Evolutionary conservation across 768 basidiomycete species (phyloP), one percentile per base, ranked within the genome.

Genomic region (Gloeopeniophorella convolvens): DNA sequence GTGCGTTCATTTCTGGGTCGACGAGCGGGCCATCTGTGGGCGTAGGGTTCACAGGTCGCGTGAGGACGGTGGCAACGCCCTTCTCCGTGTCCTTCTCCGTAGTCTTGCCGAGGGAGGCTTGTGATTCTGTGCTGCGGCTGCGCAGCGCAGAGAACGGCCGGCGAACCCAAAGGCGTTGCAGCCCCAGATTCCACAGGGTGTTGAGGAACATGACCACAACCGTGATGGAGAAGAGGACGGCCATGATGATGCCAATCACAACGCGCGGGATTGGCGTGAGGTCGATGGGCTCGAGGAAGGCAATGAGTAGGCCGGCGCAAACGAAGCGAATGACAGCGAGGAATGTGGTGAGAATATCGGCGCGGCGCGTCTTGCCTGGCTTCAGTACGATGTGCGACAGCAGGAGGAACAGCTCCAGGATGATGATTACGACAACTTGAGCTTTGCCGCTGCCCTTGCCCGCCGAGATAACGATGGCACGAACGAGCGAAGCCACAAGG

Each of bases 231-330:
- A 80, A 85, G 31, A 91, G 72, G 27, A 85, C 78, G 11, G 82
- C 79, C 32, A 80, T 73, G 54, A 90, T 75, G 49, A 87, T 74
- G 18, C 90, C 91, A 48, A 96, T 82, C 28, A 78, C 83, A 2
- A 88, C 85, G 16, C 91, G 79, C 1, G 87, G 82, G 58, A 95
- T 95, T 33, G 91, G 73, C 15, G 72, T 67, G 28, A 93, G 74
- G 5, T 72, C 65, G 21, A 92, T 62, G 8, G 66, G 69, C 55
- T 87, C 75, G 40, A 90, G 68, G 65, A 93, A 96, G 0, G 88
- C 79, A 54, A 95, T 76, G 70, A 88, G 69, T 18, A 91, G 63
- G 5, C 80, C 84, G 23, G 82, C 80, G 48, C 79, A 83, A 10
- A 83, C 70, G 7, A 94, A 68, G 23, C 91, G 77, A 10, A 81